These are phyloP conservation scores for Podosphaera leucotricha DNA, from an alignment of 2,329 filamentous ascomycete species.

Conservation along the genomic window DNA sequence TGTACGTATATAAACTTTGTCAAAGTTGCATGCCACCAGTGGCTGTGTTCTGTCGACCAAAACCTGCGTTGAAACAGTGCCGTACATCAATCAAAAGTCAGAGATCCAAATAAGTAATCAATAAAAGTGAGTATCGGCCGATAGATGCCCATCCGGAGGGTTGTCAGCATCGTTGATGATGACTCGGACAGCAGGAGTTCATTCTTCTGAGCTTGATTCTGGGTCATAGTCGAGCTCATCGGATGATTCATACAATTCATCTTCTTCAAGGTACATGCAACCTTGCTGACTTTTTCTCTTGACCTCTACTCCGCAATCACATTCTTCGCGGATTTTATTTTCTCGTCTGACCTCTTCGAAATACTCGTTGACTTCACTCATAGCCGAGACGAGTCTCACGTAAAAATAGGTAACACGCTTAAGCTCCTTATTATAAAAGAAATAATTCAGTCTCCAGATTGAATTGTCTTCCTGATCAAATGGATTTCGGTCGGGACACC, in stretches of 20 bases:
- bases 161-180: too few relatives aligned
- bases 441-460: slow-evolving; percentile 90
- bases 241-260: neutral
- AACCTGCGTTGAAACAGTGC: too few relatives aligned
- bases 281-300: neutral
- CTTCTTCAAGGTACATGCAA: neutral
- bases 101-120: too few relatives aligned
- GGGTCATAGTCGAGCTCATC: neutral
- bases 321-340: slow-evolving; percentile 15
- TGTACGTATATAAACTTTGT: too few relatives aligned
- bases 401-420: slow-evolving; percentile 92
- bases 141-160: too few relatives aligned
- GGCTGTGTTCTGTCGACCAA: too few relatives aligned
- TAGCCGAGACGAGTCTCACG: slow-evolving; percentile 64
- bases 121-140: too few relatives aligned
- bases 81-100: too few relatives aligned
- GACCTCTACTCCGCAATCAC: slow-evolving; percentile 12
- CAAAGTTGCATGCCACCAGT: too few relatives aligned
- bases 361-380: slow-evolving; percentile 35
- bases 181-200: neutral
- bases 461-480: slow-evolving; percentile 70
- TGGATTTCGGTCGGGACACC: slow-evolving; percentile 69
- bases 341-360: slow-evolving; percentile 15
- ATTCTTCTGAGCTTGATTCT: neutral
- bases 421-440: slow-evolving; percentile 84